Evolutionary conservation across 257 asterid genomes (phyloP), one percentile per base, ranked within the genome.

Genomic region (Avicennia marina): DNA sequence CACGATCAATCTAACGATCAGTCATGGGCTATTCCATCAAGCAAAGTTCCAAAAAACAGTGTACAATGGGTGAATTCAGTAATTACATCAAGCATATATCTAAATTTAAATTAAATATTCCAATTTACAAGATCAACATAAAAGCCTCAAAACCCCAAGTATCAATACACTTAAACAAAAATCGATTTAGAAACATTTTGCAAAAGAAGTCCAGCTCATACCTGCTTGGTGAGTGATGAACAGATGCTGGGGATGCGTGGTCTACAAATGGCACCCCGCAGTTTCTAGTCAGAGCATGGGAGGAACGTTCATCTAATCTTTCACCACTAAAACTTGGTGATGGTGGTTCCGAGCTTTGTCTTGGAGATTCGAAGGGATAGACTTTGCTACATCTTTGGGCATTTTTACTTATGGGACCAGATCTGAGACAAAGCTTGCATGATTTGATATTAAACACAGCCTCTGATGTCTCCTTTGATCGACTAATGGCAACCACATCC

Each of bases 311-410:
- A 53, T 63, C 84, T 62, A 79, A 68, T 58, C 72, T 62, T 73
- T 83, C 97, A 68, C 76, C 88, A 75, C 81, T 77, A 71, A 81
- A 86, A 82, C 75, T 66, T 31, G 96, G 94, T 62, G 95, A 88
- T 16, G 80, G 81, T 38, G 89, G 90, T 67, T 88, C 94, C 4
- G 90, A 82, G 81, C 83, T 79, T 70, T 66, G 75, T 56, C 86
- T 75, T 1, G 95, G 93, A 60, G 93, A 85, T 62, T 85, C 96
- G 42, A 84, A 78, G 34, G 96, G 96, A 70, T 85, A 64, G 60
- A 91, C 53, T 76, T 85, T 83, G 63, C 78, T 66, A 72, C 81
- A 74, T 66, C 61, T 83, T 65, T 71, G 68, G 45, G 62, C 71
- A 57, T 67, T 31, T 63, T 73, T 62, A 65, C 68, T 74, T 15